Base-by-base conservation (phyloP, 768 basidiomycete genomes). In the Serendipita sp. region DNA sequence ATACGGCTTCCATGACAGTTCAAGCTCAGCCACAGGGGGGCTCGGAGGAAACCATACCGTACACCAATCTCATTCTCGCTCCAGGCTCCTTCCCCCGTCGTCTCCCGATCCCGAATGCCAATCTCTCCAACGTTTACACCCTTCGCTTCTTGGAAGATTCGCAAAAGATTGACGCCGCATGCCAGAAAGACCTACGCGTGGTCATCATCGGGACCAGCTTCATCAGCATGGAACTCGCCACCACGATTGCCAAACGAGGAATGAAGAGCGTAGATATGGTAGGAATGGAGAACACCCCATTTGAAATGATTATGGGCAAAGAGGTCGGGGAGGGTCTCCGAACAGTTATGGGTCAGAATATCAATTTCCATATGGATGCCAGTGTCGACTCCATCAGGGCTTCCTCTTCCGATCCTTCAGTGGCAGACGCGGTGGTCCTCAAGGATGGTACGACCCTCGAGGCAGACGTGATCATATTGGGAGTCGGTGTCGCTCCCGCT, bases 141-240 rank as follows among this genome's bases (percentile, higher is more conserved):
- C 78, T 96, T 69, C 78, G 92, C 66, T 80, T 78, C 7, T 75
- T 92, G 35, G 75, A 81, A 34, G 87, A 92, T 71, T 76, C 89
- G 0, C 80, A 86, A 75, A 81, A 82, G 67, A 84, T 76, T 68
- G 73, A 88, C 32, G 84, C 86, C 68, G 23, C 58, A 80, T 80
- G 41, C 76, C 86, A 74, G 86, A 89, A 68, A 86, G 56, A 86
- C 38, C 88, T 91, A 74, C 78, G 78, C 58, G 73, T 87, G 66
- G 90, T 91, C 36, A 81, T 94, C 11, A 85, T 95, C 67, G 93
- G 93, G 2, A 87, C 85, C 60, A 89, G 87, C 13, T 96, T 94
- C 76, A 96, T 96, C 70, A 84, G 87, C 65, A 90, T 96, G 90
- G 89, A 93, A 72, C 77, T 91, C n/a, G 89, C 90, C 4, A 79